Evolutionary conservation across 306 rosid genomes (phyloP), one percentile per base, ranked within the genome.

Genomic region (Canavalia gladiata): DNA sequence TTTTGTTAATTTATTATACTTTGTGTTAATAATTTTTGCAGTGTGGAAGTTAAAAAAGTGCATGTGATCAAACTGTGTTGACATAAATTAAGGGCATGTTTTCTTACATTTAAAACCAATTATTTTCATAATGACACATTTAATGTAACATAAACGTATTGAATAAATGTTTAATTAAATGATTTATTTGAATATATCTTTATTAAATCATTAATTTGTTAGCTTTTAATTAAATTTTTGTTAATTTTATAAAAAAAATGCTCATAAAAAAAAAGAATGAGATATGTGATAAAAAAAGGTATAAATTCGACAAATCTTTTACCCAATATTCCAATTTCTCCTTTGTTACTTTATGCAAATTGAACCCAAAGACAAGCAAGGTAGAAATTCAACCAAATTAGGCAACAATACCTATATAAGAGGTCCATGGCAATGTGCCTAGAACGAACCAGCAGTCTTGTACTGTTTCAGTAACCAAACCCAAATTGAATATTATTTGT

Each of bases 311-410:
- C 56, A 46, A 55, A 50, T 54, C 52, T 84, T 73, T 86, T 72
- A 71, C 82, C 75, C 54, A 55, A 72, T 50, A 79, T 76, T 68
- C 63, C 57, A 83, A 52, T 82, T 72, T 54, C 74, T 74, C 45
- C 56, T 68, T 45, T 66, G 39, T 46, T 69, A 77, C 76, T 74
- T 82, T 72, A 25, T 57, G 42, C 25, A 42, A 30, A 67, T 37
- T 43, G 84, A 84, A 81, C 90, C 85, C 74, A 69, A 63, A 33
- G 43, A 68, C 84, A 92, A 92, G 97, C 88, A 92, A 90, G 91
- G 94, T 82, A 88, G 77, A 85, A 43, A 81, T 71, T 74, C 64
- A 75, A 4, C 68, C 46, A 12, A 59, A 75, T 65, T 72, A 29
- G 59, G 57, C 45, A 12, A 55, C 72, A 72, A 59, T 29, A 42